phyloP scores from a whole-genome alignment of 805 yeast genomes.

The Lipomyces chichibuensis region DNA sequence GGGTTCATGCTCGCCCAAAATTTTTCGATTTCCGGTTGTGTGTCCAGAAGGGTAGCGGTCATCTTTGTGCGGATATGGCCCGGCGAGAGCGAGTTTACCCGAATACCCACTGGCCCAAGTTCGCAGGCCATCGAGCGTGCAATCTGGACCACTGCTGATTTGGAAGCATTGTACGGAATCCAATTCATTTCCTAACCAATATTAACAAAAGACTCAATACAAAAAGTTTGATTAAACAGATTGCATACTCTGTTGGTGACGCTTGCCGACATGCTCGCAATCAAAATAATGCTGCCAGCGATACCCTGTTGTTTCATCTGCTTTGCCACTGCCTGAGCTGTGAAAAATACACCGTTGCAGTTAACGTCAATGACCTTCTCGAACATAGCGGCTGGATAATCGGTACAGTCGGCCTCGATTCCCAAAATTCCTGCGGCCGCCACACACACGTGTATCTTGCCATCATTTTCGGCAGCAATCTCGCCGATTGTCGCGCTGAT shows the following conservation, averaged over 20 bases:
- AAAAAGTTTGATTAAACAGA: conserved; percentile 41
- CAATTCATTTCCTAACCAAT: conserved; percentile 40
- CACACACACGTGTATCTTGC: conserved; percentile 63
- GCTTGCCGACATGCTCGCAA: conserved; percentile 79
- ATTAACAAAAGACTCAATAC: not conserved
- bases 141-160: conserved; percentile 69
- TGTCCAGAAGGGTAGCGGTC: conserved; percentile 50
- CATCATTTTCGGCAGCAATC: conserved; percentile 54
- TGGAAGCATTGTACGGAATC: conserved; percentile 62
- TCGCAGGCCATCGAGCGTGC: conserved; percentile 70
- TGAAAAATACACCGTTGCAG: conserved; percentile 69
- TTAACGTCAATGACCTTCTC: conserved; percentile 67
- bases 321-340: conserved; percentile 69
- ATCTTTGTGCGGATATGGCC: conserved; percentile 62
- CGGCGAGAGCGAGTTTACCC: conserved; percentile 73
- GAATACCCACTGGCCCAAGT: conserved; percentile 66
- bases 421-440: conserved; percentile 73
- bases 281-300: conserved; percentile 71
- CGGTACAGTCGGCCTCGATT: conserved; percentile 52
- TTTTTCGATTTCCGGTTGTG: conserved; percentile 45
- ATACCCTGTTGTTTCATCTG: conserved; percentile 59
- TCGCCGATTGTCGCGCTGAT: conserved; percentile 48
- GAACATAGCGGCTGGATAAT: conserved; percentile 62
- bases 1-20: conserved; percentile 56
- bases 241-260: conserved; percentile 71